Conservation (phyloP, 108 stramenopile species). For the Nannochloropsis salina region DNA sequence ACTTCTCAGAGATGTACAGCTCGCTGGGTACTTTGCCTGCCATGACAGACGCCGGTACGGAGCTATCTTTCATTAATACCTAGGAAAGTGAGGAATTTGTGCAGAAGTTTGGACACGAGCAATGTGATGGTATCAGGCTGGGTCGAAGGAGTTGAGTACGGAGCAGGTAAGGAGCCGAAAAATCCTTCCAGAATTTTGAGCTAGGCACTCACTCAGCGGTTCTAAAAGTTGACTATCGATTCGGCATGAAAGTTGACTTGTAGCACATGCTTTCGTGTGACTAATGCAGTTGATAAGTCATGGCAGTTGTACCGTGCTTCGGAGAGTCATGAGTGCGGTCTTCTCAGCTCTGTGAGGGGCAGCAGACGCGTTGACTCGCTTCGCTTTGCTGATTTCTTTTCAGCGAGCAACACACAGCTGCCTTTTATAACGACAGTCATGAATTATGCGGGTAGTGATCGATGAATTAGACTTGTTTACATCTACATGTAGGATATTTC, state of each 20-base stretch:
- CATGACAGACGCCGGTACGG: background rate
- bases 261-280: background rate
- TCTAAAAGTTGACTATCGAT: background rate
- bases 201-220: background rate
- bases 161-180: background rate
- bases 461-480: too few species aligned
- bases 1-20: slow-evolving; percentile 9
- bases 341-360: background rate
- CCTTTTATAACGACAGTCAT: too few species aligned
- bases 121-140: background rate
- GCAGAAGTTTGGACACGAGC: background rate
- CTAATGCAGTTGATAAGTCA: background rate
- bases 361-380: background rate
- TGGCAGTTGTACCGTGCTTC: background rate
- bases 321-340: background rate
- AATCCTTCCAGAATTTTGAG: background rate
- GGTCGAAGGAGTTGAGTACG: background rate
- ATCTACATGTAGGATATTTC: too few species aligned
- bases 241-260: background rate
- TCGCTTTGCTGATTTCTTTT: background rate
- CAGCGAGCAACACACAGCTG: too few species aligned
- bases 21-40: background rate
- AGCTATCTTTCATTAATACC: background rate
- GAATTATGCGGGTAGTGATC: too few species aligned
- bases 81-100: background rate